phyloP scores from a whole-genome alignment of 345 rosid species.

The Eucalyptus marginata region DNA sequence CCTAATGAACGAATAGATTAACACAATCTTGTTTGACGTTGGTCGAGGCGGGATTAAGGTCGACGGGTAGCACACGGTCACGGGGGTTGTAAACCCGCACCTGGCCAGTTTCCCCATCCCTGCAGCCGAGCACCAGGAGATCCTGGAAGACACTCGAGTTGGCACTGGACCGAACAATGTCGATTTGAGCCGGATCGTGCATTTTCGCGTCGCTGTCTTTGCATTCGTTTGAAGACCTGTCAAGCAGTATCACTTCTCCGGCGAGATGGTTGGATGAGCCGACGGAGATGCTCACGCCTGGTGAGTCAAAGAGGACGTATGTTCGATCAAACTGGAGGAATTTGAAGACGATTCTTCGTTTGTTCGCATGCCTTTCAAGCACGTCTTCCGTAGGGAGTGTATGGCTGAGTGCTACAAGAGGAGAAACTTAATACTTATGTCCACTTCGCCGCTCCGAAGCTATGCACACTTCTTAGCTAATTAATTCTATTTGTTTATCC shows the following conservation, averaged over 20 bases:
- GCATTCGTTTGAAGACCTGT: neutral
- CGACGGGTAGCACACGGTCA: neutral
- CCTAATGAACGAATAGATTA: neutral
- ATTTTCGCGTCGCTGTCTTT: neutral
- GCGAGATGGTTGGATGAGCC: neutral
- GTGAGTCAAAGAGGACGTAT: neutral
- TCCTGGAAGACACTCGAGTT: neutral
- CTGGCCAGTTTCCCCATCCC: neutral
- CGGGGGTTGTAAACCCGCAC: neutral
- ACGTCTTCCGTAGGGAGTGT: neutral
- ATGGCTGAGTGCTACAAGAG: neutral
- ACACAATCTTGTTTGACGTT: neutral
- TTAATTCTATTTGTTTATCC: too few relatives aligned
- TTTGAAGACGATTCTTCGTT: neutral
- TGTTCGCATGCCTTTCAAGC: neutral
- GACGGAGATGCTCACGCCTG: neutral
- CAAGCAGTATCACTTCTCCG: neutral
- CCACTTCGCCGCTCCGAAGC: neutral
- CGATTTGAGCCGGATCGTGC: neutral
- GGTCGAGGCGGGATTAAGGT: neutral
- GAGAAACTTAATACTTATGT: neutral
- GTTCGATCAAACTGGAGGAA: neutral
- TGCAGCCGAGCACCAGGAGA: neutral
- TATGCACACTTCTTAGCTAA: too few relatives aligned
- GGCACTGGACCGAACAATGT: neutral